Evolutionary conservation across 2,329 filamentous ascomycete species (phyloP), one percentile per base, ranked within the genome.

Genomic region (Dactylellina cionopaga): DNA sequence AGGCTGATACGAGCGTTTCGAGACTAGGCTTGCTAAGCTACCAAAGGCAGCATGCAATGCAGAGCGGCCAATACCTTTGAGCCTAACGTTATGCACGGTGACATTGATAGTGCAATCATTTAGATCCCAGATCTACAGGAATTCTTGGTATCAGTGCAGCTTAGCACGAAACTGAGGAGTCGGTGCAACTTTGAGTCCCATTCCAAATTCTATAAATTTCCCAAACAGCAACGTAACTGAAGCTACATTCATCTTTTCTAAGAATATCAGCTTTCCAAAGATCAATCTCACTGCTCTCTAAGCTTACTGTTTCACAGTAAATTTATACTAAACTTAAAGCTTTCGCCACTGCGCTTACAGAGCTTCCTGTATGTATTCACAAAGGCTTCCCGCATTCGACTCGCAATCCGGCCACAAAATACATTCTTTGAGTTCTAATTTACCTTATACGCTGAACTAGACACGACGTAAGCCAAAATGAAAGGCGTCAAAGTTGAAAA

Each of bases 151-250:
- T n/a, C n/a, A n/a, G n/a, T n/a, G n/a, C n/a, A n/a, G n/a, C n/a
- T n/a, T n/a, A n/a, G n/a, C n/a, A n/a, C n/a, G n/a, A n/a, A n/a
- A n/a, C n/a, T n/a, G n/a, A n/a, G n/a, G n/a, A n/a, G n/a, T n/a
- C n/a, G n/a, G n/a, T n/a, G 17, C 31, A 41, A 24, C 29, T 27
- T 55, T 29, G 7, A 11, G 15, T 13, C 2, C 22, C 15, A 44
- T n/a, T 37, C 29, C 15, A 15, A 51, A 49, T 41, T 56, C 56
- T 70, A 70, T 70, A 70, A 70, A 70, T 70, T 49, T 35, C n/a
- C 43, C 17, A 11, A 11, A 13, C 2, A n/a, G n/a, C 11, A 22
- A 37, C 35, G n/a, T n/a, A 7, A 33, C 15, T 31, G 10, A 24
- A 25, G 5, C n/a, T 27, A 9, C 13, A 19, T 54, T 24, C 7